Conservation (phyloP, 2,329 filamentous ascomycete species). For the Phaeosphaeria sp. region DNA sequence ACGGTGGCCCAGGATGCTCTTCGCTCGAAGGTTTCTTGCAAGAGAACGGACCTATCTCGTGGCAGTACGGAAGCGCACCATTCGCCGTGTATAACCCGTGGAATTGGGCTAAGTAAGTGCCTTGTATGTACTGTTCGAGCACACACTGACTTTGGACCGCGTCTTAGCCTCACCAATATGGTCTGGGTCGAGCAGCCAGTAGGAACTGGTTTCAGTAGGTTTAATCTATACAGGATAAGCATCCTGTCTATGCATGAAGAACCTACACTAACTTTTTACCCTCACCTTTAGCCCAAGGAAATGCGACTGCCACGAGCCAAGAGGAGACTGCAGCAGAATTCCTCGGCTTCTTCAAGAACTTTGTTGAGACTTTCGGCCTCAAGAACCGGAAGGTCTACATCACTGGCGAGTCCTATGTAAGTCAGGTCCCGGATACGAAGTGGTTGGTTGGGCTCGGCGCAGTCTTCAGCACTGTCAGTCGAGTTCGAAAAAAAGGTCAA, state of each 20-base stretch:
- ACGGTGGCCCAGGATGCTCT: constrained; percentile 53
- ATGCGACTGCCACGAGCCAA: constrained; percentile 68
- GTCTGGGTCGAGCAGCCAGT: constrained; percentile 76
- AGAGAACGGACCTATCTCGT: constrained; percentile 56
- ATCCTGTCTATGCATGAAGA: too few species aligned
- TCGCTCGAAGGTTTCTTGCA: constrained; percentile 57
- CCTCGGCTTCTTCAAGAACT: constrained; percentile 80
- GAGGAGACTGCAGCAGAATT: constrained; percentile 75
- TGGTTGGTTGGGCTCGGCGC: too few species aligned
- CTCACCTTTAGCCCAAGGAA: constrained; percentile 57
- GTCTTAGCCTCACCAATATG: constrained; percentile 73
- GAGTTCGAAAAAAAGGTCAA: too few species aligned
- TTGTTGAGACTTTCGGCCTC: constrained; percentile 71
- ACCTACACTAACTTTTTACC: too few species aligned
- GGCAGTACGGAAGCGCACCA: constrained; percentile 52
- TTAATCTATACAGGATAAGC: too few species aligned
- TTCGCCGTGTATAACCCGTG: constrained; percentile 52
- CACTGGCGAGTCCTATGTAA: constrained; percentile 75
- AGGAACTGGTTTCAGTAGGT: constrained; percentile 35
- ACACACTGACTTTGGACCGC: constrained; percentile 42
- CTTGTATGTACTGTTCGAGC: not conserved
- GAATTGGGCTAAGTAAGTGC: constrained; percentile 48
- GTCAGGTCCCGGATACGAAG: too few species aligned
- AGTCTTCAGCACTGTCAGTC: too few species aligned
- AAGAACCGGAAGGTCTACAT: constrained; percentile 74